A percentile compares a stretch with the other conserved stretches of the same genome.
phyloP scores from a whole-genome alignment of 1,284 basidiomycete species.

The Peniophora sp. region DNA sequence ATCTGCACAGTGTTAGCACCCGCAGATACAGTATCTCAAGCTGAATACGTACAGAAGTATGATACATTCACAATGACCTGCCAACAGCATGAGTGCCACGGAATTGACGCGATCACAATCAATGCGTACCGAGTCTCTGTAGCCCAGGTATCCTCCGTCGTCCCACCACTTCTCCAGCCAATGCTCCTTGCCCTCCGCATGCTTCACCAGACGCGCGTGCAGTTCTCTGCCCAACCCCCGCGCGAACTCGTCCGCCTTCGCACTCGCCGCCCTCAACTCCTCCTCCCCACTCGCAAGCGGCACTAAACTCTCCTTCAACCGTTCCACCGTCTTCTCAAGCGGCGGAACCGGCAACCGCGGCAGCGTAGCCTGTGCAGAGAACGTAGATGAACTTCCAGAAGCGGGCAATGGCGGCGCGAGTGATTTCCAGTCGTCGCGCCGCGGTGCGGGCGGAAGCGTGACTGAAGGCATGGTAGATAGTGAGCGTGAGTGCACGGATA shows the following conservation, averaged over 20 bases:
- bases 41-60: conserved; percentile 58
- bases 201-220: conserved; percentile 47
- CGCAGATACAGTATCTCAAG: neutral
- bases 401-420: conserved; percentile 30
- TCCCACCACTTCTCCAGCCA: conserved; percentile 87
- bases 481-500: neutral
- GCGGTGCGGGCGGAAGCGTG: conserved; percentile 8
- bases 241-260: conserved; percentile 60
- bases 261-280: conserved; percentile 44
- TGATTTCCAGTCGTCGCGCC: conserved; percentile 33
- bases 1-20: conserved; percentile 33
- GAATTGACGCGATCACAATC: neutral
- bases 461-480: neutral
- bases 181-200: conserved; percentile 44
- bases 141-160: conserved; percentile 59
- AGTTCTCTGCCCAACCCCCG: conserved; percentile 41
- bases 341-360: conserved; percentile 59
- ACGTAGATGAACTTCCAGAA: conserved; percentile 26
- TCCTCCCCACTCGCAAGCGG: conserved; percentile 56
- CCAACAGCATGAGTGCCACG: neutral
- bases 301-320: conserved; percentile 51
- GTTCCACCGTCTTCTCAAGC: conserved; percentile 46
- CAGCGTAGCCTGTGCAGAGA: conserved; percentile 34
- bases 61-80: conserved; percentile 78
- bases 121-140: conserved; percentile 62